phyloP scores from a whole-genome alignment of 1,284 basidiomycete species.

The Cutaneotrichosporon spelunceum region DNA sequence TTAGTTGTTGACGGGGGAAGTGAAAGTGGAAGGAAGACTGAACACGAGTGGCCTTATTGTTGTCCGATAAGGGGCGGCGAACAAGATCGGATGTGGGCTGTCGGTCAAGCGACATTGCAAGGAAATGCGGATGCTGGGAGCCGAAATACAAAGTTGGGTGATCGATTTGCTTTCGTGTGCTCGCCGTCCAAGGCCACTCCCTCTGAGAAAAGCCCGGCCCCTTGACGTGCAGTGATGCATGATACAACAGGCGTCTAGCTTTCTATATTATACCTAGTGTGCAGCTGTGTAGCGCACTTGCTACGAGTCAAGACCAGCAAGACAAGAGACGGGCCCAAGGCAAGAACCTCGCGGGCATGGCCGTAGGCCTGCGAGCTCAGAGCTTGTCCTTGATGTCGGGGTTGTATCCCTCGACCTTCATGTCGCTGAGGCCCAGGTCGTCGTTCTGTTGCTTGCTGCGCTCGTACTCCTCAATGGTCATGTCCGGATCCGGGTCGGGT shows the following conservation, averaged over 20 bases:
- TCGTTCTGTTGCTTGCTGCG: constrained; percentile 90
- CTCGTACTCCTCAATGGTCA: constrained; percentile 79
- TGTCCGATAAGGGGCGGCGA: no score
- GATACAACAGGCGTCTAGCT: constrained; percentile 6
- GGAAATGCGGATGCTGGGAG: no score
- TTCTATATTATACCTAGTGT: constrained; percentile 8
- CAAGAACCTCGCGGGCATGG: background rate
- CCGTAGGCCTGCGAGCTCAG: constrained; percentile 1
- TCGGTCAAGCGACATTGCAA: no score
- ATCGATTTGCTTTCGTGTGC: no score
- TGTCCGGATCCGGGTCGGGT: constrained; percentile 86
- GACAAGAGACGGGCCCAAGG: background rate
- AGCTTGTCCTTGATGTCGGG: constrained; percentile 31
- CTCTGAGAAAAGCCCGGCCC: no score
- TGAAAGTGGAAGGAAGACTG: no score
- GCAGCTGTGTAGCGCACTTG: background rate
- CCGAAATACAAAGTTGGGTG: no score
- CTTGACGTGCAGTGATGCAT: constrained; percentile 1
- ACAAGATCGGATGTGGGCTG: no score
- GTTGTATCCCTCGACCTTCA: constrained; percentile 84
- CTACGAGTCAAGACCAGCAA: background rate
- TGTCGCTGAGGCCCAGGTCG: constrained; percentile 93
- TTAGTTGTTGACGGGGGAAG: background rate
- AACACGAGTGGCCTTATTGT: no score
- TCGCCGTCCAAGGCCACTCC: no score